phyloP scores from a whole-genome alignment of 2,329 filamentous ascomycete species.

The Verticillium isaacii region DNA sequence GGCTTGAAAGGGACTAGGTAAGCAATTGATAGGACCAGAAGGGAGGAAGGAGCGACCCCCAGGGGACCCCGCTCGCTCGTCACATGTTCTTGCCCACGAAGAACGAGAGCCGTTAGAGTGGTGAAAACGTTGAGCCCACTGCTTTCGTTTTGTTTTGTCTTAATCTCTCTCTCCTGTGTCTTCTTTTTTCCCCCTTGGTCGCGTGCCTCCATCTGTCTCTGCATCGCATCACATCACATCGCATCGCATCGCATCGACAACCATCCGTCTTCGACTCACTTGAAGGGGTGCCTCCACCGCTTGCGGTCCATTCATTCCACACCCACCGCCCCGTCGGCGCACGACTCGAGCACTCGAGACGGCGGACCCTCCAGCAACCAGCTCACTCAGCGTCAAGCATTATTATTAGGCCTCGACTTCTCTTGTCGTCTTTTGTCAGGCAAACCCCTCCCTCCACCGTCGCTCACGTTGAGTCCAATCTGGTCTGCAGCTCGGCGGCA shows the following conservation, averaged over 20 bases:
- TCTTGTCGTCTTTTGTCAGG: neutral
- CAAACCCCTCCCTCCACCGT: neutral
- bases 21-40: neutral
- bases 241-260: no score
- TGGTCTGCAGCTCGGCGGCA: neutral
- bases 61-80: neutral
- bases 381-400: neutral
- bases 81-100: neutral
- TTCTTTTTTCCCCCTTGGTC: neutral
- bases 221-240: neutral
- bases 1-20: neutral
- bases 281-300: neutral
- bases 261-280: no score
- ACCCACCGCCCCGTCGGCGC: neutral
- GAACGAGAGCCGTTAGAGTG: neutral
- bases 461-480: neutral
- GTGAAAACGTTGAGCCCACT: neutral
- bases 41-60: neutral
- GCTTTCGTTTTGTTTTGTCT: neutral
- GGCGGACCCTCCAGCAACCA: neutral
- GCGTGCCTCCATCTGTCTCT: neutral
- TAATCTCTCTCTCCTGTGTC: neutral
- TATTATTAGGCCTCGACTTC: neutral
- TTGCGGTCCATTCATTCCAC: neutral
- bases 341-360: neutral